These are phyloP conservation scores for Globisporangium emineosum DNA, from an alignment of 352 stramenopile species.

Conservation along the genomic window DNA sequence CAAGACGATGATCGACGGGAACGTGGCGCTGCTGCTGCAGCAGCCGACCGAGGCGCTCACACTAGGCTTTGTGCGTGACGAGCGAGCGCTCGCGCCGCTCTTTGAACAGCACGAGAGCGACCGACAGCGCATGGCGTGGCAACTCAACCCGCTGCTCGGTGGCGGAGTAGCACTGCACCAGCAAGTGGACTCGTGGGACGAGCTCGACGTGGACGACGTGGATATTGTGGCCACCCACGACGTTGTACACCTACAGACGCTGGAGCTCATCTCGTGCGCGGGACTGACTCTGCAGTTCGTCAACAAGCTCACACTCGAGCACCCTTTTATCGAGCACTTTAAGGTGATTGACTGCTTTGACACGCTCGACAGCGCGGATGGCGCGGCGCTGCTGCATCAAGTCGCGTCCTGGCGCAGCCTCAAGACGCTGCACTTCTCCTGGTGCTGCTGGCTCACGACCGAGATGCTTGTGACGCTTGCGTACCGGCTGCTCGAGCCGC, in stretches of 20 bases:
- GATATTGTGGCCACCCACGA: slow-evolving; percentile 61
- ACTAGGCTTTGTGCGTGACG: slow-evolving; percentile 64
- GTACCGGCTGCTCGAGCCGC: slow-evolving; percentile 63
- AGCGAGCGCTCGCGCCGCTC: slow-evolving; percentile 41
- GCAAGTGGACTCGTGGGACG: slow-evolving; percentile 67
- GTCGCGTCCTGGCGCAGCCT: slow-evolving; percentile 50
- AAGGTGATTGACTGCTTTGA: slow-evolving; percentile 78
- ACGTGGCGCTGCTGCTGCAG: slow-evolving; percentile 55
- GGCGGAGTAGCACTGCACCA: slow-evolving; percentile 25
- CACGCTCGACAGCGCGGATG: slow-evolving; percentile 32
- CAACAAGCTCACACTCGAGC: slow-evolving; percentile 29
- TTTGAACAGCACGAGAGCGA: slow-evolving; percentile 34
- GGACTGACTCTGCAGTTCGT: slow-evolving; percentile 55
- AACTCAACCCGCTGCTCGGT: slow-evolving; percentile 21
- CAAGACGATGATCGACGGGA: slow-evolving; percentile 69
- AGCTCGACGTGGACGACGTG: slow-evolving; percentile 66
- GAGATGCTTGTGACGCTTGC: slow-evolving; percentile 69
- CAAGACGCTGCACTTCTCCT: slow-evolving; percentile 71
- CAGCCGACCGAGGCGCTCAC: slow-evolving; percentile 60
- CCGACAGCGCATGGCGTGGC: slow-evolving; percentile 44
- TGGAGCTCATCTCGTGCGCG: slow-evolving; percentile 69
- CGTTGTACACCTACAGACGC: slow-evolving; percentile 43
- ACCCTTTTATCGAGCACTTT: slow-evolving; percentile 55
- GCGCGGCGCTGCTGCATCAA: slow-evolving; percentile 43
- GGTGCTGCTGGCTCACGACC: slow-evolving; percentile 80